phyloP scores from a whole-genome alignment of 495 filamentous ascomycete genomes.

The Penicillium robsamsonii region DNA sequence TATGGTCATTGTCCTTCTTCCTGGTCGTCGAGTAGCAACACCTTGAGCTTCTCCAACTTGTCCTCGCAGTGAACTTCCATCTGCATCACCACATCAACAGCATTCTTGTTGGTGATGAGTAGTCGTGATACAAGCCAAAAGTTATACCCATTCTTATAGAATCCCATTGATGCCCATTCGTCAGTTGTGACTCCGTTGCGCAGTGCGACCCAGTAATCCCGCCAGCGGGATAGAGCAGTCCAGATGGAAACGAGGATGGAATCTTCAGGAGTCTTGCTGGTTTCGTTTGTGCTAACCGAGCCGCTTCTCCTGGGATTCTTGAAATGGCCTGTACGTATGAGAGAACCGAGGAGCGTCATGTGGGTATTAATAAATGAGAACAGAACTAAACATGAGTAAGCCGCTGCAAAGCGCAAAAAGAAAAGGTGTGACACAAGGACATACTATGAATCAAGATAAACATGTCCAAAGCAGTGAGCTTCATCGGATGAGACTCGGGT shows the following conservation, averaged over 20 bases:
- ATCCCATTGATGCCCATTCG: constrained; percentile 47
- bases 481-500: constrained; percentile 12
- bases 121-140: constrained; percentile 49
- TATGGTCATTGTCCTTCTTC: constrained; percentile 18
- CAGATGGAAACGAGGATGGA: constrained; percentile 33
- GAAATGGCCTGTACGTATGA: constrained; percentile 20
- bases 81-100: constrained; percentile 46
- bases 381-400: constrained; percentile 30
- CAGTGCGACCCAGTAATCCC: constrained; percentile 36
- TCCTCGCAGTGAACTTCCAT: constrained; percentile 52
- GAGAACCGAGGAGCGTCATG: constrained; percentile 40
- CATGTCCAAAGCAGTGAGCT: constrained; percentile 40
- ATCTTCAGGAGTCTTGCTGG: constrained; percentile 34
- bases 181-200: constrained; percentile 32
- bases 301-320: constrained; percentile 7
- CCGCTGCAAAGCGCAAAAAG: background rate
- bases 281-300: background rate
- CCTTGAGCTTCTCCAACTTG: constrained; percentile 45
- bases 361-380: constrained; percentile 48
- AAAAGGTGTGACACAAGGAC: background rate
- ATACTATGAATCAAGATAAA: constrained; percentile 47
- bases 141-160: constrained; percentile 46
- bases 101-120: constrained; percentile 48
- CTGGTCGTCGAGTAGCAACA: constrained; percentile 42
- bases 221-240: constrained; percentile 39